Percentiles rank a stretch among this genome's conserved stretches.
Evolutionary conservation across 2,329 filamentous ascomycete species (phyloP).

Genomic region (Talaromyces sp.): DNA sequence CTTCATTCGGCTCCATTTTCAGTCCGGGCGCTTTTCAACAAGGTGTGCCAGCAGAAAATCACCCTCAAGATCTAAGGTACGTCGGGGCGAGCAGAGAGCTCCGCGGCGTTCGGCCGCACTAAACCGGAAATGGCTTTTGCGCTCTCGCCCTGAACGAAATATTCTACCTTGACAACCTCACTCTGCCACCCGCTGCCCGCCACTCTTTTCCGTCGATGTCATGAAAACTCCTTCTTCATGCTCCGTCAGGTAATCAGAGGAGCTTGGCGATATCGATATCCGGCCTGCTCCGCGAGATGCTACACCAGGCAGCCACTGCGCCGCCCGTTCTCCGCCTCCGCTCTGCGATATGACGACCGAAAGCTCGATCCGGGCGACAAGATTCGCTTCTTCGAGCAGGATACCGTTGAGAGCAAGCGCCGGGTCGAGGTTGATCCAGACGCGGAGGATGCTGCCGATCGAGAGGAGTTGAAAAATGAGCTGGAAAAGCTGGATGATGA

Average conservation of each 20-base stretch:
- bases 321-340: constrained; percentile 27
- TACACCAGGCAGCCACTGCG: constrained; percentile 16
- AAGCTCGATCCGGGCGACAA: constrained; percentile 36
- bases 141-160: not conserved
- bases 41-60: not conserved
- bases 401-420: constrained; percentile 28
- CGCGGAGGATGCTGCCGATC: constrained; percentile 32
- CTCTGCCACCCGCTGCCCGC: not conserved
- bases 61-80: not conserved
- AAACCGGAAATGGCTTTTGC: constrained; percentile 6
- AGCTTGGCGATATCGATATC: constrained; percentile 41
- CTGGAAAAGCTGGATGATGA: constrained; percentile 36
- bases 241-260: constrained; percentile 39
- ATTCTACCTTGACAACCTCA: not conserved
- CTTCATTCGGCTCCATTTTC: constrained; percentile 5
- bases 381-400: constrained; percentile 40
- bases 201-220: constrained; percentile 21
- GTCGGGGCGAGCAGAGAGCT: constrained; percentile 1
- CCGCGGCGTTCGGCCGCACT: constrained; percentile 8
- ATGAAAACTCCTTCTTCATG: constrained; percentile 32
- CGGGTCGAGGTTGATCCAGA: constrained; percentile 34
- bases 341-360: constrained; percentile 21
- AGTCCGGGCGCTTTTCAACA: not conserved
- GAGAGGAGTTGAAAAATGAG: constrained; percentile 30
- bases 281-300: constrained; percentile 26